phyloP scores from a whole-genome alignment of 805 yeast species.

The Cyberlindnera petersonii region DNA sequence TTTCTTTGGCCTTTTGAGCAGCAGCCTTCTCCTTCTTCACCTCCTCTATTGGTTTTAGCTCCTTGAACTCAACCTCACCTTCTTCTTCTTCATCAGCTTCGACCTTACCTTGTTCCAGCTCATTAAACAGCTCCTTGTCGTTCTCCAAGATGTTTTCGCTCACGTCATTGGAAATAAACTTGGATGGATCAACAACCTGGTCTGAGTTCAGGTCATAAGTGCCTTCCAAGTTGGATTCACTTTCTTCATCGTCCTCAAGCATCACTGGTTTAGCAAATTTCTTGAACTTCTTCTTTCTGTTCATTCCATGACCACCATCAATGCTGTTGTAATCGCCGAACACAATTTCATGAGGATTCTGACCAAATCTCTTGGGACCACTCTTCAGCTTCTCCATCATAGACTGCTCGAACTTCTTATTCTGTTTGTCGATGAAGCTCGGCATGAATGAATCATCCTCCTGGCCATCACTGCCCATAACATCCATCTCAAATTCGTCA shows the following conservation, averaged over 20 bases:
- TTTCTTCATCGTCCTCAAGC: conserved; percentile 12
- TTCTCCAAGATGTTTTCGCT: conserved; percentile 14
- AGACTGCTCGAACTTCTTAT: conserved; percentile 22
- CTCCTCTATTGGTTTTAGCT: conserved; percentile 23
- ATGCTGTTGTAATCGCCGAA: conserved; percentile 20
- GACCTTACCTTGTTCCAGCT: conserved; percentile 23
- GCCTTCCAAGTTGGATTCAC: conserved; percentile 19
- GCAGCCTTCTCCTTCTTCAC: conserved; percentile 13
- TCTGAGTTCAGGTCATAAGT: conserved; percentile 26
- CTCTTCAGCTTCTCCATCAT: conserved; percentile 19
- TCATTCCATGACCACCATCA: conserved; percentile 18
- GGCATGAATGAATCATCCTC: conserved; percentile 23
- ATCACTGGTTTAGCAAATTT: conserved; percentile 13
- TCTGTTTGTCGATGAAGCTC: conserved; percentile 17
- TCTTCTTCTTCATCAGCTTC: conserved; percentile 27
- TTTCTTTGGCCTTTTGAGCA: conserved; percentile 12
- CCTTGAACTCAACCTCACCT: conserved; percentile 28
- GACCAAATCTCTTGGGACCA: conserved; percentile 22
- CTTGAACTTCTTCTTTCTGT: conserved; percentile 23
- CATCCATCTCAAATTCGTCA: conserved; percentile 20
- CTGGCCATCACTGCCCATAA: conserved; percentile 2
- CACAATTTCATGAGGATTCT: conserved; percentile 15
- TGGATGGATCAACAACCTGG: conserved; percentile 17
- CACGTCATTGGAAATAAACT: conserved; percentile 9
- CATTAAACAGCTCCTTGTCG: conserved; percentile 25